A percentile compares a stretch with the other conserved stretches of the same genome.
Conservation (phyloP, 371 early-diverging fungal species). For the Rhizopus delemar region DNA sequence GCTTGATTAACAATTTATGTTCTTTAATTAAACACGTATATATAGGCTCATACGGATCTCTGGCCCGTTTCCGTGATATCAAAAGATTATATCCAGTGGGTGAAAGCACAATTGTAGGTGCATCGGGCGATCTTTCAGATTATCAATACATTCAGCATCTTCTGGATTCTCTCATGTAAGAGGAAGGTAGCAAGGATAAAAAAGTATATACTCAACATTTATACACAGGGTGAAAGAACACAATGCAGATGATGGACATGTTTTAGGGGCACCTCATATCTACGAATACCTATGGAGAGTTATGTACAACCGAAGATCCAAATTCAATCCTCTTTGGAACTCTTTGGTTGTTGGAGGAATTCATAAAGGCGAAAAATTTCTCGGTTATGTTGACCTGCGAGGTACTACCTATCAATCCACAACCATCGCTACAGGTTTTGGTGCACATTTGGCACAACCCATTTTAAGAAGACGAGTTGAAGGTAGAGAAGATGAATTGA, state of each 20-base stretch:
- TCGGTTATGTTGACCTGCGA: constrained; percentile 94
- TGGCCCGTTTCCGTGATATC: constrained; percentile 93
- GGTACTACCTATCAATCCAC: constrained; percentile 94
- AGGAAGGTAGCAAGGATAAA: neutral
- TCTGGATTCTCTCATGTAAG: constrained; percentile 82
- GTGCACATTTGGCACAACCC: constrained; percentile 94
- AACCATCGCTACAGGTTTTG: constrained; percentile 97
- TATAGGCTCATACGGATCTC: constrained; percentile 93
- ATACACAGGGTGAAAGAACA: constrained; percentile 79
- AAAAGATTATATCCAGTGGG: constrained; percentile 84
- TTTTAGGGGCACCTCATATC: constrained; percentile 80
- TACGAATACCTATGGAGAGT: constrained; percentile 89
- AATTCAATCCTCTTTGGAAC: constrained; percentile 97
- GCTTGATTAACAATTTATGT: neutral
- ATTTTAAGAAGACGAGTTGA: constrained; percentile 92
- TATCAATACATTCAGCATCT: constrained; percentile 88
- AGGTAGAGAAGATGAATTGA: constrained; percentile 78
- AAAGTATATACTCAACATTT: neutral
- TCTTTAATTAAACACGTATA: neutral
- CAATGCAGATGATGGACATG: constrained; percentile 88
- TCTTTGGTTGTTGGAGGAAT: constrained; percentile 91
- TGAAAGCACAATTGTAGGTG: constrained; percentile 84
- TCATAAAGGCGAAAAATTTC: constrained; percentile 77
- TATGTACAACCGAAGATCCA: constrained; percentile 93
- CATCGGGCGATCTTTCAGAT: constrained; percentile 95